Evolutionary conservation across 225 moss, liverwort and hornwort species (phyloP).

Genomic region (Lunularia cruciata): DNA sequence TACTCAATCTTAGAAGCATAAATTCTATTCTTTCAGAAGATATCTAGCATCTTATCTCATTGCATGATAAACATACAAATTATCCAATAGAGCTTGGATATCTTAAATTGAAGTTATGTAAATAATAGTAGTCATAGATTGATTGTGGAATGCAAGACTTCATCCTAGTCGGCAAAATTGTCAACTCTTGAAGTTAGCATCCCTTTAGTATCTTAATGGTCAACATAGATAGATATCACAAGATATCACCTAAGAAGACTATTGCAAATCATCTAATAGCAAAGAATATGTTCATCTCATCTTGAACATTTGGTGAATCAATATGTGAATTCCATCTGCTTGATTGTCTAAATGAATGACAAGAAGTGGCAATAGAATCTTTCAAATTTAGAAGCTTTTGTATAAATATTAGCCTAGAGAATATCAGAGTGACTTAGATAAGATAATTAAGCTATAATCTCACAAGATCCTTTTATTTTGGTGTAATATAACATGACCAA

Average conservation of each 20-base stretch:
- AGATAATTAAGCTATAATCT: constrained; percentile 38
- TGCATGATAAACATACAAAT: no score
- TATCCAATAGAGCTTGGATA: no score
- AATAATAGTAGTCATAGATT: no score
- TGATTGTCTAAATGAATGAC: constrained; percentile 43
- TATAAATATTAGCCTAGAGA: constrained; percentile 41
- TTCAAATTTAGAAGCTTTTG: constrained; percentile 39
- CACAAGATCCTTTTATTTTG: constrained; percentile 36
- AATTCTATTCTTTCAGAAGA: constrained; percentile 56
- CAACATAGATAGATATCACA: no score
- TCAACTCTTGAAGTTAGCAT: no score
- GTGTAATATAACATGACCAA: constrained; percentile 42
- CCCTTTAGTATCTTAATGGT: no score
- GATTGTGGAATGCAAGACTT: no score
- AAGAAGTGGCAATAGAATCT: constrained; percentile 24
- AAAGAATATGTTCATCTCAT: no score
- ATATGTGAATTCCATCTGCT: constrained; percentile 43
- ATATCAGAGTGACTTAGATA: constrained; percentile 39
- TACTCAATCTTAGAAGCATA: constrained; percentile 30
- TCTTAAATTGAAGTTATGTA: no score
- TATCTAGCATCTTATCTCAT: constrained; percentile 46
- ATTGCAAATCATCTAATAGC: no score
- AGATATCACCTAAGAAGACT: no score
- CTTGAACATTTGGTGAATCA: constrained; percentile 28
- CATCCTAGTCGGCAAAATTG: no score